Conservation (phyloP, 176 grass and related monocot genomes). For the Pharus latifolius region DNA sequence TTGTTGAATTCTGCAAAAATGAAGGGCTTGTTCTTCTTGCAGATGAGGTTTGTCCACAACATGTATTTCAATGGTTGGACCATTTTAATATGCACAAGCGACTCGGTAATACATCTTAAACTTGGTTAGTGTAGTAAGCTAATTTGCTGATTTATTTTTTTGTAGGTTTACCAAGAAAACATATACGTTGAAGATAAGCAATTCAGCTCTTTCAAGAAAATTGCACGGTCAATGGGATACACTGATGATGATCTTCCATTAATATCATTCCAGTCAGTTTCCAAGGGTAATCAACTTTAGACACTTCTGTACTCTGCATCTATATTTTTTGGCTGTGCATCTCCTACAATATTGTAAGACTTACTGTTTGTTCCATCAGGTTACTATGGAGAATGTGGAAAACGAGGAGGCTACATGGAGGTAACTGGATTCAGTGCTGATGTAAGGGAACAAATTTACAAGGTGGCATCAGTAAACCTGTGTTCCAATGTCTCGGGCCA, state of each 20-base stretch:
- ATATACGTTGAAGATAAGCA: slow-evolving; percentile 84
- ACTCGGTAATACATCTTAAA: neutral
- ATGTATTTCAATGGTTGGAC: neutral
- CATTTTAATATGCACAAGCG: neutral
- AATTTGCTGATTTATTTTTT: neutral
- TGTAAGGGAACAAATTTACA: slow-evolving; percentile 98
- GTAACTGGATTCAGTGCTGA: slow-evolving; percentile 81
- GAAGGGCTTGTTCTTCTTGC: slow-evolving; percentile 93
- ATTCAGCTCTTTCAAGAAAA: slow-evolving; percentile 95
- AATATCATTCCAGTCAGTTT: slow-evolving; percentile 88
- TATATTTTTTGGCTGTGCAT: neutral
- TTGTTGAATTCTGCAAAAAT: slow-evolving; percentile 94
- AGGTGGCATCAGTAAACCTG: slow-evolving; percentile 94
- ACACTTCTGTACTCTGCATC: neutral
- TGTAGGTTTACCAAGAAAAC: slow-evolving; percentile 96
- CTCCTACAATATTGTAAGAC: neutral
- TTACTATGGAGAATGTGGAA: slow-evolving; percentile 97
- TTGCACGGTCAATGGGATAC: slow-evolving; percentile 77
- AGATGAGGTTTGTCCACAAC: slow-evolving; percentile 50
- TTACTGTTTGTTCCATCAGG: slow-evolving; percentile 33
- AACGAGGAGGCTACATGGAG: slow-evolving; percentile 98
- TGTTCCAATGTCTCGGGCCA: slow-evolving; percentile 91
- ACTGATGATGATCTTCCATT: slow-evolving; percentile 68
- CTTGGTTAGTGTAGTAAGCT: neutral
- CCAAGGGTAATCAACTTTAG: slow-evolving; percentile 52